Evolutionary conservation across 1,139 yeast species (phyloP), one percentile per base, ranked within the genome.

Genomic region (Blastobotrys aristatus): DNA sequence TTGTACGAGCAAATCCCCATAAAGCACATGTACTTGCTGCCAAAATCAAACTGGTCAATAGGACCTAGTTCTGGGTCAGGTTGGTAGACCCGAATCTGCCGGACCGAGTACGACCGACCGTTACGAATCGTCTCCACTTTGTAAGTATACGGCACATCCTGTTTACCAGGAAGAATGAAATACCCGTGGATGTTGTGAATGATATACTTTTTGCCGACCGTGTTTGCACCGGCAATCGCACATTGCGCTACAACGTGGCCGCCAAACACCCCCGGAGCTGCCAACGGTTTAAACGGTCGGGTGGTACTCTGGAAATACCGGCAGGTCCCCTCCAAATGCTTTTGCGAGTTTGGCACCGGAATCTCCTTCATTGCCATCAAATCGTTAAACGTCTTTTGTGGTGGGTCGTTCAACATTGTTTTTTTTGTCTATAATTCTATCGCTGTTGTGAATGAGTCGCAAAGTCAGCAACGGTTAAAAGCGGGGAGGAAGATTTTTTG

Each of bases 161-260:
- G 51, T 13, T 56, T 51, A 1, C 67, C 68, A 0, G 67, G 67
- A 30, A 56, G 55, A 35, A 65, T 52, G 44, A 65, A 65, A 50
- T 63, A 58, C n/a, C 66, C 64, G 42, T 60, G 64, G 38, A 57
- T 51, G 50, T 42, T 45, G 36, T 49, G 52, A 14, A 49, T 24
- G 26, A 60, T 51, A 35, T 54, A 60, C 13, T 51, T 51, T 8
- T 43, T 42, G 5, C 54, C 57, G 1, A 58, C 57, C 2, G 67
- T 63, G 20, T 48, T 49, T 10, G 63, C 54, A 1, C 64, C 67
- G 4, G 59, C 66, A 14, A 53, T 51, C 1, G 58, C 57, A 4
- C 59, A 53, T 46, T 64, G 67, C 4, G 61, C 67, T 17, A 64
- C 50, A 0, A 64, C 66, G 46, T 64, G 67, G 29, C 67, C 67